Conservation (phyloP, 2,329 filamentous ascomycete species). For the Cladosporium sphaerospermum region DNA sequence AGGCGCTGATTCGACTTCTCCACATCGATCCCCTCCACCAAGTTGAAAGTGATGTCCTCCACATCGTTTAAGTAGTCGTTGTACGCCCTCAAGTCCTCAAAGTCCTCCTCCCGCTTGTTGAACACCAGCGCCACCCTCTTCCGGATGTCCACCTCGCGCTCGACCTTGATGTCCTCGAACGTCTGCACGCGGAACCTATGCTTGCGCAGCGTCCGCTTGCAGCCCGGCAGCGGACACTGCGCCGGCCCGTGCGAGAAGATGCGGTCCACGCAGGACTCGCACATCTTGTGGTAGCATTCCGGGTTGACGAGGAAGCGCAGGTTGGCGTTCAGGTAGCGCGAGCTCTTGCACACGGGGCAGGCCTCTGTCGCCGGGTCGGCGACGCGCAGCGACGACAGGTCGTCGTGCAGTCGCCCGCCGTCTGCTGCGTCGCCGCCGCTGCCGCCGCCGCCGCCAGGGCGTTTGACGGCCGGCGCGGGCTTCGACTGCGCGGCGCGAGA, state of each 20-base stretch:
- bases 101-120: constrained; percentile 86
- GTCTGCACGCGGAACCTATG: constrained; percentile 80
- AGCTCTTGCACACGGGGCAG: constrained; percentile 96
- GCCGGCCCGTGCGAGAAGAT: constrained; percentile 90
- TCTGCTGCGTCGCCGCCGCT: constrained; percentile 20
- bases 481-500: constrained; percentile 28
- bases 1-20: constrained; percentile 57
- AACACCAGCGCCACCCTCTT: constrained; percentile 69
- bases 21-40: constrained; percentile 66
- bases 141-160: constrained; percentile 90
- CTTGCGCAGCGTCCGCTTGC: constrained; percentile 78
- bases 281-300: constrained; percentile 99
- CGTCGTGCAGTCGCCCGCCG: constrained; percentile 23
- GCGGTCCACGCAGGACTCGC: constrained; percentile 87
- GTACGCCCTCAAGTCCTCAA: constrained; percentile 73
- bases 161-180: constrained; percentile 80
- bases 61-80: constrained; percentile 94
- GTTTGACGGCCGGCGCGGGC: constrained; percentile 19
- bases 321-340: constrained; percentile 87
- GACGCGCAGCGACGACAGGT: constrained; percentile 16
- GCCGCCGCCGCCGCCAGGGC: constrained; percentile 15
- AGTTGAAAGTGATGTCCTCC: constrained; percentile 82
- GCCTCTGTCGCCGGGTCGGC: constrained; percentile 52
- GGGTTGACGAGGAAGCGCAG: constrained; percentile 96
- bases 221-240: constrained; percentile 85